These are phyloP conservation scores for Botrytis cinerea DNA, from an alignment of 2,329 filamentous ascomycete genomes.

Conservation along the genomic window DNA sequence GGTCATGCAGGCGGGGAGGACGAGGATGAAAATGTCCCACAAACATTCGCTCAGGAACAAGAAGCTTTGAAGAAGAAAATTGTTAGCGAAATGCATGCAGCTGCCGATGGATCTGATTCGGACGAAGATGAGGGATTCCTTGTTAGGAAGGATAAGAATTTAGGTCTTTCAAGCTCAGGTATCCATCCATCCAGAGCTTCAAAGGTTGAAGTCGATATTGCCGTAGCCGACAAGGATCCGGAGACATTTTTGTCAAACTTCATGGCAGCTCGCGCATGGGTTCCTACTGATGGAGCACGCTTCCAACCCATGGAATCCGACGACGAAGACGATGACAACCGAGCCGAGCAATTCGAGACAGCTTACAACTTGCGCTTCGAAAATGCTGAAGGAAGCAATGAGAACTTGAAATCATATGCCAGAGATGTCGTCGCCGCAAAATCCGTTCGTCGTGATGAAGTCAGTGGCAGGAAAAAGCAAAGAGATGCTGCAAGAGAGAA, in stretches of 20 bases:
- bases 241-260: conserved; percentile 95
- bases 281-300: conserved; percentile 63
- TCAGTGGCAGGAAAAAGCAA: conserved; percentile 72
- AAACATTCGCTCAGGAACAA: conserved; percentile 86
- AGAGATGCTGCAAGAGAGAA: conserved; percentile 76
- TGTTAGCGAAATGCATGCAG: conserved; percentile 76
- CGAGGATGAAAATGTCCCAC: conserved; percentile 57
- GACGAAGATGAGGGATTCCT: conserved; percentile 66
- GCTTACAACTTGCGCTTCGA: conserved; percentile 97
- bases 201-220: conserved; percentile 61
- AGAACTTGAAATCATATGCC: conserved; percentile 83
- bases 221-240: conserved; percentile 81
- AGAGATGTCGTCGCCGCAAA: conserved; percentile 80
- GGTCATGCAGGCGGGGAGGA: conserved; percentile 65
- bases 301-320: conserved; percentile 91
- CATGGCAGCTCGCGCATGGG: conserved; percentile 88
- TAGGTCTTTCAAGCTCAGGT: conserved; percentile 46
- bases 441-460: conserved; percentile 83
- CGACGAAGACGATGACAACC: conserved; percentile 68
- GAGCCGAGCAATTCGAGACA: conserved; percentile 84
- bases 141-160: conserved; percentile 62
- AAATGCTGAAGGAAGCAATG: conserved; percentile 83
- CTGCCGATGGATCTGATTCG: conserved; percentile 49
- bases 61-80: conserved; percentile 77
- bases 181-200: conserved; percentile 59